Conservation (phyloP, 2,329 filamentous ascomycete genomes). For the Paecilomyces dactylethromorphus region DNA sequence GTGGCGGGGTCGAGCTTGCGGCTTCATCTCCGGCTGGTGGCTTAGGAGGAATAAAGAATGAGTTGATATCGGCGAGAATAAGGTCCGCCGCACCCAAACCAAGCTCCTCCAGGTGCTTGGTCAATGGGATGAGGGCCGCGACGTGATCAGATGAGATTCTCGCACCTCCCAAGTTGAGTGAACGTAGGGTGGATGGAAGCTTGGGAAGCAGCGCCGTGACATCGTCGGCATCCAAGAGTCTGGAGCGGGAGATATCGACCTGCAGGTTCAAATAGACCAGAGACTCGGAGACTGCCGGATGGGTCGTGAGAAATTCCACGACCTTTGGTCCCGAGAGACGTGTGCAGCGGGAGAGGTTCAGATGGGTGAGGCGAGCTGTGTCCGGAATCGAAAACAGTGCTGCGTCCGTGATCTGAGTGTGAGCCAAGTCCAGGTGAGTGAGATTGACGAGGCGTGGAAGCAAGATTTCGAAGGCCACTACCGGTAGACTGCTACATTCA, state of each 20-base stretch:
- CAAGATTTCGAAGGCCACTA: conserved; percentile 60
- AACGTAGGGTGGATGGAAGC: conserved; percentile 62
- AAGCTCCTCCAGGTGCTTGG: conserved; percentile 69
- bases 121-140: conserved; percentile 56
- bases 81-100: conserved; percentile 63
- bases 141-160: conserved; percentile 62
- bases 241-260: conserved; percentile 64
- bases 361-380: conserved; percentile 67
- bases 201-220: conserved; percentile 58
- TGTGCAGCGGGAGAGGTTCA: conserved; percentile 72
- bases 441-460: conserved; percentile 63
- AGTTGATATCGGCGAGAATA: conserved; percentile 58
- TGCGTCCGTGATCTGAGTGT: conserved; percentile 66
- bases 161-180: conserved; percentile 69
- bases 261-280: conserved; percentile 68
- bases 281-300: conserved; percentile 59
- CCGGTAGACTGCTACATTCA: conserved; percentile 66
- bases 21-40: conserved; percentile 13
- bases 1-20: conserved; percentile 19
- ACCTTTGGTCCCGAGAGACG: conserved; percentile 60
- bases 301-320: conserved; percentile 63
- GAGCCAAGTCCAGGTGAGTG: conserved; percentile 74
- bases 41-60: conserved; percentile 45
- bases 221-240: conserved; percentile 62
- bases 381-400: conserved; percentile 64